A percentile compares a stretch with the other conserved stretches of the same genome.
Conservation (phyloP, 2,329 filamentous ascomycete species). For the Calonectria ilicicola region DNA sequence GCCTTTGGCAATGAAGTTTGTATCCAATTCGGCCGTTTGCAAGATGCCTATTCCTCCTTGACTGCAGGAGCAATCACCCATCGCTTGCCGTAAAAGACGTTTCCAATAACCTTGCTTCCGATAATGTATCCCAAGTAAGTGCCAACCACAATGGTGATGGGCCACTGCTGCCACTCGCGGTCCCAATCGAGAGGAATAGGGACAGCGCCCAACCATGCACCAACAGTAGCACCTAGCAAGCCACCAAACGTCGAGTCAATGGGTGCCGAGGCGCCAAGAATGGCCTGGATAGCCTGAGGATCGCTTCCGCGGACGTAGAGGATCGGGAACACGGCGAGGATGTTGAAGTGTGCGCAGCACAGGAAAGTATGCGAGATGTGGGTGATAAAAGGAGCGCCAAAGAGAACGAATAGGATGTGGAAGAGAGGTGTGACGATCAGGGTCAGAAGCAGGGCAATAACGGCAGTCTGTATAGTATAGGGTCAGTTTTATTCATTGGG, state of each 20-base stretch:
- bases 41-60: slow-evolving; percentile 45
- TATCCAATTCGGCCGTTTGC: not conserved
- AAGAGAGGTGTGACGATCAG: slow-evolving; percentile 75
- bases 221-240: slow-evolving; percentile 80
- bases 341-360: slow-evolving; percentile 82
- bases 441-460: slow-evolving; percentile 69
- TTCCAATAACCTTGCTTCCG: slow-evolving; percentile 73
- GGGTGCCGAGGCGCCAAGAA: slow-evolving; percentile 75
- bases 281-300: slow-evolving; percentile 74
- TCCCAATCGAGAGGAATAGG: slow-evolving; percentile 99
- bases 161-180: slow-evolving; percentile 99
- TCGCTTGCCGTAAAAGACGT: slow-evolving; percentile 59
- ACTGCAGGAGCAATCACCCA: slow-evolving; percentile 43
- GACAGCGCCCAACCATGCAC: slow-evolving; percentile 93
- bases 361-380: slow-evolving; percentile 84
- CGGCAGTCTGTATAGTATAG: slow-evolving; percentile 51
- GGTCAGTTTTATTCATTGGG: slow-evolving; percentile 27
- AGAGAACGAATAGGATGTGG: slow-evolving; percentile 79
- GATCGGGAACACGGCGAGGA: slow-evolving; percentile 82
- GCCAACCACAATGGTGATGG: slow-evolving; percentile 88
- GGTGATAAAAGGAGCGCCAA: slow-evolving; percentile 90
- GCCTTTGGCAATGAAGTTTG: not conserved
- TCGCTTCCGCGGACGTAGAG: slow-evolving; percentile 90
- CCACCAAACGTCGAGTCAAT: slow-evolving; percentile 89
- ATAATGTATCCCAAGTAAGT: slow-evolving; percentile 82